A percentile compares a stretch with the other conserved stretches of the same genome.
phyloP scores from a whole-genome alignment of 495 filamentous ascomycete genomes.

The Neurospora sp. region DNA sequence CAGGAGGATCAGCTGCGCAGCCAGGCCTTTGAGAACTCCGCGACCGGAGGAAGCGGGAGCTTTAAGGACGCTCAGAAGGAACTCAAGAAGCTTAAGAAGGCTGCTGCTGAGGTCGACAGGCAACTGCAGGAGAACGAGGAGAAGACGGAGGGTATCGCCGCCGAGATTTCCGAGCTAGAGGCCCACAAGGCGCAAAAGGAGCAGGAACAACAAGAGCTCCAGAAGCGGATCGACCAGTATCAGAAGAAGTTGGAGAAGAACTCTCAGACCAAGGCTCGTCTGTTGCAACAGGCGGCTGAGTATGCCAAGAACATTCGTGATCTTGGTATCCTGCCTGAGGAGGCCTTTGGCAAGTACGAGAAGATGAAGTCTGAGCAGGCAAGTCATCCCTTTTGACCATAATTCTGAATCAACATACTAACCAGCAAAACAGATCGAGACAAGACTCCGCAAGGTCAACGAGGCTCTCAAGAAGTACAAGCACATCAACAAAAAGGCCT shows the following conservation, averaged over 20 bases:
- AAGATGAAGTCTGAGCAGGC: slow-evolving; percentile 65
- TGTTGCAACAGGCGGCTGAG: slow-evolving; percentile 66
- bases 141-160: slow-evolving; percentile 55
- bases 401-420: slow-evolving; percentile 3
- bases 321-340: slow-evolving; percentile 85
- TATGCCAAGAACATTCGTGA: slow-evolving; percentile 82
- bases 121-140: slow-evolving; percentile 64
- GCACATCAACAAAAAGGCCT: slow-evolving; percentile 98
- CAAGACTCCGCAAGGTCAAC: slow-evolving; percentile 84
- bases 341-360: slow-evolving; percentile 86
- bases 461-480: slow-evolving; percentile 91
- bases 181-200: slow-evolving; percentile 56
- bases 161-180: slow-evolving; percentile 49
- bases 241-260: slow-evolving; percentile 89
- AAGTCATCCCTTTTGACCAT: slow-evolving; percentile 10
- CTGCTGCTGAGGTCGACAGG: slow-evolving; percentile 48
- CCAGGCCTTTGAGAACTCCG: slow-evolving; percentile 59
- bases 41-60: slow-evolving; percentile 48
- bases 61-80: slow-evolving; percentile 74
- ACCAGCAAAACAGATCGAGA: slow-evolving; percentile 48
- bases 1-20: slow-evolving; percentile 79
- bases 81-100: slow-evolving; percentile 62
- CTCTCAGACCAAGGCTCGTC: slow-evolving; percentile 71
- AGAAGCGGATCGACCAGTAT: slow-evolving; percentile 70
- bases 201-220: slow-evolving; percentile 60